Conservation (phyloP, 371 early-diverging fungal species). For the Mortierella sp. region DNA sequence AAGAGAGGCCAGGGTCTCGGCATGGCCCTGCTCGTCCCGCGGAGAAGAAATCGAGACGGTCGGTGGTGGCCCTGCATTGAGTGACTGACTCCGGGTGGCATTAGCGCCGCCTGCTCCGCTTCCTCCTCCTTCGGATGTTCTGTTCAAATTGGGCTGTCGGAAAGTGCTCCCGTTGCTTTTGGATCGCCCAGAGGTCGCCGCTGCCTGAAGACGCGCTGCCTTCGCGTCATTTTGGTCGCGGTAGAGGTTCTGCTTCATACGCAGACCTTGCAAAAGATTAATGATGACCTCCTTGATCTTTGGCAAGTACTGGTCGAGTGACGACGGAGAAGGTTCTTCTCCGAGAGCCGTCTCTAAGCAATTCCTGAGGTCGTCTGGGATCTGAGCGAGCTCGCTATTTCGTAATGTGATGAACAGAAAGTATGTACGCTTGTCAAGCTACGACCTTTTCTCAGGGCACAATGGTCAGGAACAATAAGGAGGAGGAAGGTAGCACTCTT, state of each 20-base stretch:
- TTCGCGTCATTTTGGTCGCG: slow-evolving; percentile 47
- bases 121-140: slow-evolving; percentile 12
- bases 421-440: background rate
- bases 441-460: background rate
- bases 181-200: slow-evolving; percentile 28
- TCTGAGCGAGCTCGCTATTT: slow-evolving; percentile 63
- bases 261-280: slow-evolving; percentile 65
- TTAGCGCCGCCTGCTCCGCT: background rate
- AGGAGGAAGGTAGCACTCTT: background rate
- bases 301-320: slow-evolving; percentile 68
- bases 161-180: slow-evolving; percentile 25
- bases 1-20: slow-evolving; percentile 59
- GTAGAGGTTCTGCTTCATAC: slow-evolving; percentile 65
- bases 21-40: slow-evolving; percentile 31
- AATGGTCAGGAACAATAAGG: background rate
- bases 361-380: slow-evolving; percentile 64
- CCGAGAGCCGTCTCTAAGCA: slow-evolving; percentile 63
- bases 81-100: slow-evolving; percentile 13
- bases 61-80: slow-evolving; percentile 20
- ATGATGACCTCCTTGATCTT: slow-evolving; percentile 69
- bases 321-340: slow-evolving; percentile 63
- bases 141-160: slow-evolving; percentile 22
- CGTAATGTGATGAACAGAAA: background rate
- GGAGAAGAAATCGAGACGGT: slow-evolving; percentile 19
- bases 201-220: slow-evolving; percentile 13